phyloP scores from a whole-genome alignment of 371 early-diverging fungal genomes.

The Dinochytrium kinnereticum region DNA sequence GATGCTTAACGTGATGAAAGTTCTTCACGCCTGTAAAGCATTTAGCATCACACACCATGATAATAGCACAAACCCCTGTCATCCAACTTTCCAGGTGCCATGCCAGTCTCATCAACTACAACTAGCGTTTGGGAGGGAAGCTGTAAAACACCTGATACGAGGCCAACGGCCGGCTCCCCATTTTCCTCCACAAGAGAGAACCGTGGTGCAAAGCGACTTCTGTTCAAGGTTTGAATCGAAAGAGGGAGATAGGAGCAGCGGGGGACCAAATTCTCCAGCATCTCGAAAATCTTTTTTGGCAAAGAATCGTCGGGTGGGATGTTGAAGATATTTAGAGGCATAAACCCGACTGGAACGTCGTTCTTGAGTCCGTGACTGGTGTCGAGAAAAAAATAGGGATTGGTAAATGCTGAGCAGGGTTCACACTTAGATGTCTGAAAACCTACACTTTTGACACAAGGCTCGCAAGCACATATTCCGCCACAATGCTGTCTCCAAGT shows the following conservation, averaged over 20 bases:
- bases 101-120: slow-evolving; percentile 58
- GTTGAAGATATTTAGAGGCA: slow-evolving; percentile 43
- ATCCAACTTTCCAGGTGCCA: slow-evolving; percentile 58
- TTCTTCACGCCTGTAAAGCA: slow-evolving; percentile 40
- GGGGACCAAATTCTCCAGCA: slow-evolving; percentile 31
- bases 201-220: slow-evolving; percentile 32
- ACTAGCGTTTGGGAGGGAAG: slow-evolving; percentile 51
- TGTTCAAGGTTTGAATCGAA: slow-evolving; percentile 36
- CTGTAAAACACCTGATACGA: slow-evolving; percentile 58
- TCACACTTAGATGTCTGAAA: too few species aligned
- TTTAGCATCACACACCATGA: background rate
- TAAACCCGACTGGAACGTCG: slow-evolving; percentile 34
- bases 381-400: background rate
- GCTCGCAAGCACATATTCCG: slow-evolving; percentile 43
- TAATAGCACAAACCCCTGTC: slow-evolving; percentile 47
- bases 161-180: slow-evolving; percentile 28
- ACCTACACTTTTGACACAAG: slow-evolving; percentile 40
- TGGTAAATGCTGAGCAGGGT: background rate
- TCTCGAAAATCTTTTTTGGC: slow-evolving; percentile 3
- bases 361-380: slow-evolving; percentile 33
- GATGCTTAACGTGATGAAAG: slow-evolving; percentile 24
- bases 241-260: slow-evolving; percentile 36
- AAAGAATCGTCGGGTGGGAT: slow-evolving; percentile 18
- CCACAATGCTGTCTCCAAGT: slow-evolving; percentile 40
- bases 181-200: slow-evolving; percentile 26